phyloP scores from a whole-genome alignment of 768 basidiomycete genomes.

The Ephemerocybe angulata region DNA sequence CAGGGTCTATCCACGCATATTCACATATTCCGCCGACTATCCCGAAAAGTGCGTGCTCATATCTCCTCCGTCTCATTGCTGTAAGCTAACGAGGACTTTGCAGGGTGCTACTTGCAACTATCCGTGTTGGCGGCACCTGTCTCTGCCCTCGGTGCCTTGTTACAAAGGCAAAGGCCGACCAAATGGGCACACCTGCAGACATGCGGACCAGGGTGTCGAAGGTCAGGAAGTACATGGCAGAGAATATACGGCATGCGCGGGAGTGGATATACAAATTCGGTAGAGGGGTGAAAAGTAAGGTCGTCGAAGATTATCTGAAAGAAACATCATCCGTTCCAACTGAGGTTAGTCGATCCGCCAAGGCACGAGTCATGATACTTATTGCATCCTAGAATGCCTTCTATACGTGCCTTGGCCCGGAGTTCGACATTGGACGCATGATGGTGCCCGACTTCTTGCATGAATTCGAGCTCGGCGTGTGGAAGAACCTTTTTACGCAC shows the following conservation, averaged over 20 bases:
- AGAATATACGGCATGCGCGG: slow-evolving; percentile 9
- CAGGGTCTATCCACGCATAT: slow-evolving; percentile 2
- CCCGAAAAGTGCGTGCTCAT: slow-evolving; percentile 6
- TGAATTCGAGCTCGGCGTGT: slow-evolving; percentile 39
- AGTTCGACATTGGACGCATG: slow-evolving; percentile 25
- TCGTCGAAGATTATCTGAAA: slow-evolving; percentile 21
- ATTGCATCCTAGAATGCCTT: slow-evolving; percentile 21
- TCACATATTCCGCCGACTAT: slow-evolving; percentile 9
- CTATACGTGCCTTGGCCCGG: slow-evolving; percentile 13
- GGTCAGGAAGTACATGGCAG: slow-evolving; percentile 9
- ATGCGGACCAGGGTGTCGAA: slow-evolving; percentile 3
- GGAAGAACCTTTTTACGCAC: slow-evolving; percentile 35
- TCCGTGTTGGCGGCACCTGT: slow-evolving; percentile 34
- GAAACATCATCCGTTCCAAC: slow-evolving; percentile 26
- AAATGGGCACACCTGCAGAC: slow-evolving; percentile 27
- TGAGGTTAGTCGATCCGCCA: slow-evolving; percentile 14
- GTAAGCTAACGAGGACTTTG: not conserved
- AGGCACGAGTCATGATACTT: not conserved
- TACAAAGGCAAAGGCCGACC: slow-evolving; percentile 23
- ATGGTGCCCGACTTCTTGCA: slow-evolving; percentile 34
- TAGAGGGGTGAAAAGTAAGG: not conserved
- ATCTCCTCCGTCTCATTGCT: not conserved
- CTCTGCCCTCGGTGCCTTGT: slow-evolving; percentile 36
- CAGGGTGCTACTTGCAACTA: slow-evolving; percentile 20
- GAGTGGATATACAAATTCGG: slow-evolving; percentile 8